phyloP scores from a whole-genome alignment of 768 basidiomycete genomes.

The Termitomyces sp. region DNA sequence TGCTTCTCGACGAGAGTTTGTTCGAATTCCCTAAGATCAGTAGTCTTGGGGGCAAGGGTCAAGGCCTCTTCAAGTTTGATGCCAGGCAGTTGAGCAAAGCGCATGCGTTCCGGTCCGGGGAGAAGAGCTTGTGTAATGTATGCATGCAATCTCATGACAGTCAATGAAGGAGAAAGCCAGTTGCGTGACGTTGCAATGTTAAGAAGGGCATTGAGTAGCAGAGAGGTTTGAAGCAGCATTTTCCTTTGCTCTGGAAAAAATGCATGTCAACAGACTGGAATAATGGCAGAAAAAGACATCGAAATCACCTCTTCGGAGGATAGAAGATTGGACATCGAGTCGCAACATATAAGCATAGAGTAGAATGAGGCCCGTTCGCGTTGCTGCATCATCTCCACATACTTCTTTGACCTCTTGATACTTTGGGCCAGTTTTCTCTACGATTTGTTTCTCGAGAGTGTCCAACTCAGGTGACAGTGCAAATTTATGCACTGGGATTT shows the following conservation, averaged over 20 bases:
- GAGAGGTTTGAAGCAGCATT: constrained; percentile 67
- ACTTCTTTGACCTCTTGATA: constrained; percentile 49
- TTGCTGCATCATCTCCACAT: constrained; percentile 30
- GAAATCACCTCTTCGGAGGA: constrained; percentile 60
- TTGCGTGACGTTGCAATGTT: constrained; percentile 81
- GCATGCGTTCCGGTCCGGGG: constrained; percentile 44
- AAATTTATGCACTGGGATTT: constrained; percentile 31
- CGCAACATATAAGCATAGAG: constrained; percentile 86
- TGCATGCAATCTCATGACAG: constrained; percentile 78
- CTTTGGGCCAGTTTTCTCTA: constrained; percentile 40
- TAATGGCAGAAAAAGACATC: neutral
- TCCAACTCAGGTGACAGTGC: constrained; percentile 34
- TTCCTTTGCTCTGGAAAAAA: constrained; percentile 55
- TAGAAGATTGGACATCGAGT: constrained; percentile 44
- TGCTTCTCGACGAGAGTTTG: constrained; percentile 44
- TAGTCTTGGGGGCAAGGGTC: constrained; percentile 27
- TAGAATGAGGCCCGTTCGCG: constrained; percentile 59
- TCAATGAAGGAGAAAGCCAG: constrained; percentile 80
- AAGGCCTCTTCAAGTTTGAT: constrained; percentile 51
- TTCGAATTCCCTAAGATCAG: constrained; percentile 42
- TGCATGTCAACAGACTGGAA: neutral
- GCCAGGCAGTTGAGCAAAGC: constrained; percentile 75
- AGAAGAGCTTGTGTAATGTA: constrained; percentile 80
- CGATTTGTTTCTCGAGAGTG: constrained; percentile 47
- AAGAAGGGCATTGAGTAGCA: constrained; percentile 73